Evolutionary conservation across 108 stramenopile genomes (phyloP).

Genomic region (Seminavis robusta): DNA sequence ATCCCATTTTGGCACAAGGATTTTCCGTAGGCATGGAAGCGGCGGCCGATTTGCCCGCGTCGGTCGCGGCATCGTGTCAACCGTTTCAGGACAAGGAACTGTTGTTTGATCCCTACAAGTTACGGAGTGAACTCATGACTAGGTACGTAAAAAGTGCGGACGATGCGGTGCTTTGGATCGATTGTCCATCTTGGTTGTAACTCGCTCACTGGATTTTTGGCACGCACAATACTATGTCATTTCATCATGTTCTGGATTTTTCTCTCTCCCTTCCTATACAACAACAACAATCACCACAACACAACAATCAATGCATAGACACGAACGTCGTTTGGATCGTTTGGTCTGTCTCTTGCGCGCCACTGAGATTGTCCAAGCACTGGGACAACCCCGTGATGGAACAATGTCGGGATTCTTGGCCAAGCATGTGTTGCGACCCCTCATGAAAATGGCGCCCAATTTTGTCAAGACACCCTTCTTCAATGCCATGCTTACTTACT

Average conservation of each 20-base stretch:
- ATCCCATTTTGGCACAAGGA: constrained; percentile 87
- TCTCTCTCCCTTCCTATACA: too few species aligned
- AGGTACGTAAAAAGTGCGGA: too few species aligned
- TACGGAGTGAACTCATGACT: constrained; percentile 45
- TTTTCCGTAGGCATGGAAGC: constrained; percentile 87
- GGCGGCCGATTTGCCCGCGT: constrained; percentile 47
- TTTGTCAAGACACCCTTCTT: constrained; percentile 69
- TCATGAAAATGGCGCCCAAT: constrained; percentile 58
- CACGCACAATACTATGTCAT: too few species aligned
- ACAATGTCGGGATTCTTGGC: constrained; percentile 41
- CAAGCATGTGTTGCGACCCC: constrained; percentile 60
- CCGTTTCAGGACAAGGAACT: constrained; percentile 9
- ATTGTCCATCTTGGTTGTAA: too few species aligned
- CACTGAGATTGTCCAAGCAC: constrained; percentile 74
- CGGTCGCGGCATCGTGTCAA: constrained; percentile 14
- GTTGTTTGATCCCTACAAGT: constrained; percentile 42
- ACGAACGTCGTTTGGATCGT: constrained; percentile 45
- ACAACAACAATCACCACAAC: too few species aligned
- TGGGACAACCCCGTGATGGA: constrained; percentile 68
- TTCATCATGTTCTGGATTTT: too few species aligned
- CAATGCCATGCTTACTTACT: constrained; percentile 69
- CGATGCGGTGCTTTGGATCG: too few species aligned
- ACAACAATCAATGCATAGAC: constrained; percentile 43
- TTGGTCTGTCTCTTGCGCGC: constrained; percentile 69
- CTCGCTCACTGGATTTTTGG: too few species aligned